Evolutionary conservation across 1,284 basidiomycete species (phyloP).

Genomic region (Mycena citricolor): DNA sequence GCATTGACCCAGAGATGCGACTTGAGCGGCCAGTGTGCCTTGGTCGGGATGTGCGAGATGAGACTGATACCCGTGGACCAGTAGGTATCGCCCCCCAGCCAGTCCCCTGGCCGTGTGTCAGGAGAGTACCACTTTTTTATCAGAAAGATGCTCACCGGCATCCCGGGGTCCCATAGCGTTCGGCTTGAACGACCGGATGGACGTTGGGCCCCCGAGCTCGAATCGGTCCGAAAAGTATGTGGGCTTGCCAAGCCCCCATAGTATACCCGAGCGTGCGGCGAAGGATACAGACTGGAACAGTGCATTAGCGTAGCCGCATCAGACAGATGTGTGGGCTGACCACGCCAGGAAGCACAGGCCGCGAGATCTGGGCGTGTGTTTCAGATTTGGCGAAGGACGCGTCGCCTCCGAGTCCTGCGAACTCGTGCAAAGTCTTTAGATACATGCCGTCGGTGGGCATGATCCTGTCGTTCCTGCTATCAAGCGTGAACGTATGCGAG

Average conservation of each 20-base stretch:
- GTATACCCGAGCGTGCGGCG: constrained; percentile 59
- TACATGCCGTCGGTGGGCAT: constrained; percentile 64
- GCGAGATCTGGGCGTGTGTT: constrained; percentile 64
- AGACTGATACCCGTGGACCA: constrained; percentile 85
- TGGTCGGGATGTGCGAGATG: constrained; percentile 77
- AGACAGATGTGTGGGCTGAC: constrained; percentile 53
- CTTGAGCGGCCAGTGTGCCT: constrained; percentile 88
- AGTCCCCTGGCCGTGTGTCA: constrained; percentile 53
- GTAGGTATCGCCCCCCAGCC: constrained; percentile 86
- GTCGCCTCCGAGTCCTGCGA: constrained; percentile 78
- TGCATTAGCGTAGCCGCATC: constrained; percentile 1
- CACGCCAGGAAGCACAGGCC: constrained; percentile 54
- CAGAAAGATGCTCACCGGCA: constrained; percentile 50
- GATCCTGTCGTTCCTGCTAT: constrained; percentile 80
- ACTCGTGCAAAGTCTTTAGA: constrained; percentile 67
- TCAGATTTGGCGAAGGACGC: constrained; percentile 75
- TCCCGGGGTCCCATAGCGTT: constrained; percentile 87
- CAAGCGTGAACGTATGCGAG: constrained; percentile 74
- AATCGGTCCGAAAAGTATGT: constrained; percentile 83
- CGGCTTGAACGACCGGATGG: constrained; percentile 81
- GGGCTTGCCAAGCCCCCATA: constrained; percentile 51
- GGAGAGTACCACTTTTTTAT: too few species aligned
- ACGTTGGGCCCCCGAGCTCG: constrained; percentile 93
- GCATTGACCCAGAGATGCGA: constrained; percentile 85
- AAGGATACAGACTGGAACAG: constrained; percentile 59